phyloP scores from a whole-genome alignment of 495 filamentous ascomycete genomes.

The Penicillium manginii region DNA sequence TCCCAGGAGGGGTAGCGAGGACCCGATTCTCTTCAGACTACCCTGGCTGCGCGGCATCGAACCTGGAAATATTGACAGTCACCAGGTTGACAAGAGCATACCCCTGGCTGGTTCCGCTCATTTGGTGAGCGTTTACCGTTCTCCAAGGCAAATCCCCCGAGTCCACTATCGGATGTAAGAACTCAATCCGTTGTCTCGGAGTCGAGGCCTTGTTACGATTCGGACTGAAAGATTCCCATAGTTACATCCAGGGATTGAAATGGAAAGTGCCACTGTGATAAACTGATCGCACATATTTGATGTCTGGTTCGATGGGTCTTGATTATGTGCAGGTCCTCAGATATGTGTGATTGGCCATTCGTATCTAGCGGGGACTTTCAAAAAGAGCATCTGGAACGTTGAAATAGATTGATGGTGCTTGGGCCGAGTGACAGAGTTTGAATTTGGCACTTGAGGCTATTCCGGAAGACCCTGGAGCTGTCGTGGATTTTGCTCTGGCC shows the following conservation, averaged over 20 bases:
- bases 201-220: neutral
- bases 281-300: neutral
- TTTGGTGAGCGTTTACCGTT: neutral
- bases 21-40: constrained; percentile 8
- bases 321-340: neutral
- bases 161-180: constrained; percentile 18
- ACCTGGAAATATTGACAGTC: neutral
- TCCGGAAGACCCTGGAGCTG: neutral
- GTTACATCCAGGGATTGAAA: constrained; percentile 11
- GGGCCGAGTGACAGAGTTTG: constrained; percentile 2
- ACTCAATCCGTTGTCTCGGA: constrained; percentile 17
- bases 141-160: constrained; percentile 9
- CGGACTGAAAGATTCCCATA: neutral
- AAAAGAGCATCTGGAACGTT: neutral
- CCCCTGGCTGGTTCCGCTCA: neutral
- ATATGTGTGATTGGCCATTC: neutral
- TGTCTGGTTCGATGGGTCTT: neutral
- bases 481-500: constrained; percentile 11
- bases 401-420: neutral
- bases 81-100: neutral
- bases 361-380: neutral
- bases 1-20: neutral
- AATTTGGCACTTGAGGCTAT: constrained; percentile 14
- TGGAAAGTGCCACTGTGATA: constrained; percentile 11
- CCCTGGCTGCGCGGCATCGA: neutral